These are phyloP conservation scores for Aureobasidium sp. DNA, from an alignment of 2,329 filamentous ascomycete species.

Conservation along the genomic window DNA sequence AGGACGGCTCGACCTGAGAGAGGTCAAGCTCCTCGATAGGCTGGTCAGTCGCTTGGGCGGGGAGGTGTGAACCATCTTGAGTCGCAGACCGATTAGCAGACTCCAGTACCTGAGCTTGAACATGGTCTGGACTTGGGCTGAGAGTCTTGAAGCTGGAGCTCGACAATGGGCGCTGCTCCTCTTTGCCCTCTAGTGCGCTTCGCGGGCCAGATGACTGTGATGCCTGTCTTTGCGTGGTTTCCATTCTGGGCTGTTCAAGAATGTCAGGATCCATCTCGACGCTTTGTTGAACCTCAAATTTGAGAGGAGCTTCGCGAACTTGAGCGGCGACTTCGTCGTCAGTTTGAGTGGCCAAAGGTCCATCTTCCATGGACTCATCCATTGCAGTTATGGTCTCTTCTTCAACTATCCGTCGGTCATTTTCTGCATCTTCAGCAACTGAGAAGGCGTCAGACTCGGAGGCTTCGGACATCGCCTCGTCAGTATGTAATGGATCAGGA, in stretches of 20 bases:
- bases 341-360: background rate
- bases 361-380: background rate
- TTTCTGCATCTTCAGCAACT: background rate
- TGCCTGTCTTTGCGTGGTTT: background rate
- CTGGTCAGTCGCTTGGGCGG: background rate
- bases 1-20: slow-evolving; percentile 12
- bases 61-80: background rate
- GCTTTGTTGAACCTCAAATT: background rate
- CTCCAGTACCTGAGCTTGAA: background rate
- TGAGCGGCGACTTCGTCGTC: background rate
- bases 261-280: background rate
- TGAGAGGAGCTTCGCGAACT: background rate
- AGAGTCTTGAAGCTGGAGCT: slow-evolving; percentile 12
- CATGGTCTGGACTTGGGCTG: background rate
- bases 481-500: background rate
- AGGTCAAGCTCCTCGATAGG: slow-evolving; percentile 14
- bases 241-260: background rate
- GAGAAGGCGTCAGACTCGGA: background rate
- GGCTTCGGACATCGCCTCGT: background rate
- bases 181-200: background rate
- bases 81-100: background rate
- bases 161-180: background rate
- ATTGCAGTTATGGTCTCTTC: background rate
- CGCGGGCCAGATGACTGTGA: background rate
- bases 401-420: background rate